Evolutionary conservation across 805 yeast genomes (phyloP).

Genomic region (Kluyveromyces aestuarii): DNA sequence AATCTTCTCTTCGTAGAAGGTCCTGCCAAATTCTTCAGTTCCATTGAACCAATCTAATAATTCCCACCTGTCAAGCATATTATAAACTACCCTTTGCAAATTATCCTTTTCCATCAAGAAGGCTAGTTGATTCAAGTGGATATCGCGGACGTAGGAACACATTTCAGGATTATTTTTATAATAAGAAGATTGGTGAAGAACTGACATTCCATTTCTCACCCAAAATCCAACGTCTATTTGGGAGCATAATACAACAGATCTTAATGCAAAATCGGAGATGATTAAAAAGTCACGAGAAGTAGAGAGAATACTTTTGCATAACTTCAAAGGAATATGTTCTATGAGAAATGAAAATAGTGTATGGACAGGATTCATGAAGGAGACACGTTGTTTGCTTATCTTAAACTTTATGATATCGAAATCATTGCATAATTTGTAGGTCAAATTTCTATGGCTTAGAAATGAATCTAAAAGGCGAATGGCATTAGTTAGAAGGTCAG

Average conservation of each 20-base stretch:
- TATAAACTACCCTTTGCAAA: constrained; percentile 49
- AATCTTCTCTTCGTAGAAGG: constrained; percentile 40
- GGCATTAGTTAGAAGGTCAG: constrained; percentile 22
- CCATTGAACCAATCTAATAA: constrained; percentile 41
- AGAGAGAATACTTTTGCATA: constrained; percentile 16
- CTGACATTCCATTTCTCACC: constrained; percentile 62
- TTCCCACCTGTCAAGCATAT: constrained; percentile 52
- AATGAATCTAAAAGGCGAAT: constrained; percentile 29
- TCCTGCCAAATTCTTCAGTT: constrained; percentile 27
- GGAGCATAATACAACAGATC: constrained; percentile 50
- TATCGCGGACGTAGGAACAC: constrained; percentile 61
- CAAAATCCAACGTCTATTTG: constrained; percentile 61
- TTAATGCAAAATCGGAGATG: constrained; percentile 48
- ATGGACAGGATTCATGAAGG: constrained; percentile 54
- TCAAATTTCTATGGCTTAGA: constrained; percentile 17
- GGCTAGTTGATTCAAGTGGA: constrained; percentile 57
- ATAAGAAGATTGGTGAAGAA: constrained; percentile 40
- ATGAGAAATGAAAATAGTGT: constrained; percentile 40
- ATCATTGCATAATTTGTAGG: constrained; percentile 17
- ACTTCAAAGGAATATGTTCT: constrained; percentile 20
- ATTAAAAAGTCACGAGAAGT: constrained; percentile 31
- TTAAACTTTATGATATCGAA: constrained; percentile 26
- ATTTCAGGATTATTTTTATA: constrained; percentile 40
- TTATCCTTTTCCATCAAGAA: constrained; percentile 43
- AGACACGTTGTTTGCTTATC: constrained; percentile 42